These are phyloP conservation scores for Zangia roseola DNA, from an alignment of 768 basidiomycete genomes.

Conservation along the genomic window DNA sequence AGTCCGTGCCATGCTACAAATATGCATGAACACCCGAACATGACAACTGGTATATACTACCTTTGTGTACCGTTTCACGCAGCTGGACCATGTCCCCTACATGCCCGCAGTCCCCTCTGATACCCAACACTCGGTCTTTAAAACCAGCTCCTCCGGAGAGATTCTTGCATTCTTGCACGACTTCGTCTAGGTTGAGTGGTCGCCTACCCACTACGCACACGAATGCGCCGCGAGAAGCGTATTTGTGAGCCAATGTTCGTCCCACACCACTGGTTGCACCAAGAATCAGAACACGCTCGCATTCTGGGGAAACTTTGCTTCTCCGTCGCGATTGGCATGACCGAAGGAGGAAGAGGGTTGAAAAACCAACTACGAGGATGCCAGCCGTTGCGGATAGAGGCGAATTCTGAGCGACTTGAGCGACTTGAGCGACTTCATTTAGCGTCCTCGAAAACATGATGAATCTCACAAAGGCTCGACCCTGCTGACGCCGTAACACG, in stretches of 20 bases:
- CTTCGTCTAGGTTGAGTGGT: conserved; percentile 50
- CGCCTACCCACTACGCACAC: conserved; percentile 76
- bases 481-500: too few relatives aligned
- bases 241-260: conserved; percentile 61
- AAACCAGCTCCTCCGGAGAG: conserved; percentile 18
- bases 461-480: too few relatives aligned
- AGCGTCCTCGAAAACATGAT: conserved; percentile 12
- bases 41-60: conserved; percentile 23
- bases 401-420: conserved; percentile 3
- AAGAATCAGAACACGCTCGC: conserved; percentile 76
- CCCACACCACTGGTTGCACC: conserved; percentile 89
- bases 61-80: conserved; percentile 48
- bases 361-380: conserved; percentile 13
- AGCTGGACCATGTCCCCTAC: conserved; percentile 67
- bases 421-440: neutral
- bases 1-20: conserved; percentile 72
- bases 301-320: conserved; percentile 35
- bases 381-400: conserved; percentile 11
- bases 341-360: conserved; percentile 17
- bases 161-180: conserved; percentile 56
- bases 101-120: conserved; percentile 62
- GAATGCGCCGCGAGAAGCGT: conserved; percentile 71
- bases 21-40: conserved; percentile 1
- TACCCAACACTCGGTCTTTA: conserved; percentile 41
- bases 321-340: conserved; percentile 28